Evolutionary conservation across 805 yeast species (phyloP).

Genomic region (Suhomyces tanzawaensis): DNA sequence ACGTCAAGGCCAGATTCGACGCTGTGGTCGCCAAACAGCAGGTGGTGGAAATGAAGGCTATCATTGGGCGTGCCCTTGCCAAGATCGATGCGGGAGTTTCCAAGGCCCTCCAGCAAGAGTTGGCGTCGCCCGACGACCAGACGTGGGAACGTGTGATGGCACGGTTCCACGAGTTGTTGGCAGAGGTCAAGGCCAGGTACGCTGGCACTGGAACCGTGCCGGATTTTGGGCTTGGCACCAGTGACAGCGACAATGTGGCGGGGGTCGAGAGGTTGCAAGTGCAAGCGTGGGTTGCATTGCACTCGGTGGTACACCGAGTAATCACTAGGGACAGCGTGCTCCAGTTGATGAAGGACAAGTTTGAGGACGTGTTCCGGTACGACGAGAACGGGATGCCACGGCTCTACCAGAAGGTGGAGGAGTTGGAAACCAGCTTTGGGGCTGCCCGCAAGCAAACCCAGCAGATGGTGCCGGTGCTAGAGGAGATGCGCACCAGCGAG

Average conservation of each 20-base stretch:
- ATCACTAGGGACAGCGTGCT: constrained; percentile 66
- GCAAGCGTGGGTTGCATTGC: constrained; percentile 65
- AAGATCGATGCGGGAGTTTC: constrained; percentile 46
- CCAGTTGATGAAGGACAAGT: constrained; percentile 66
- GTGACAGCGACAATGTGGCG: constrained; percentile 37
- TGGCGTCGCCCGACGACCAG: constrained; percentile 16
- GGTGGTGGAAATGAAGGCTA: constrained; percentile 29
- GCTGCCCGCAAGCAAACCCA: constrained; percentile 60
- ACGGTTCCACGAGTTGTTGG: constrained; percentile 21
- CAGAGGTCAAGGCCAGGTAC: constrained; percentile 10
- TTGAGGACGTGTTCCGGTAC: constrained; percentile 80
- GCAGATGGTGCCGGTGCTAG: constrained; percentile 55
- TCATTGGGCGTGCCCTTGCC: constrained; percentile 42
- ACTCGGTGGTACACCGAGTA: constrained; percentile 56
- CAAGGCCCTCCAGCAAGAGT: constrained; percentile 18
- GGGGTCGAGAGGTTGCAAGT: constrained; percentile 46
- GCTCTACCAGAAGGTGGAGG: constrained; percentile 71
- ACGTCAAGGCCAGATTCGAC: constrained; percentile 38
- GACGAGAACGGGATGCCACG: constrained; percentile 81
- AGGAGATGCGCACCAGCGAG: constrained; percentile 41
- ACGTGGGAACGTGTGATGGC: constrained; percentile 21
- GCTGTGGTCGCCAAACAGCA: constrained; percentile 39
- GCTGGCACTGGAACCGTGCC: constrained; percentile 23
- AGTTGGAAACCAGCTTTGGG: constrained; percentile 65
- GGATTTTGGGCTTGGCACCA: constrained; percentile 69